A percentile compares a stretch with the other conserved stretches of the same genome.
These are phyloP conservation scores for Panellus pusillus DNA, from an alignment of 768 basidiomycete species.

Conservation along the genomic window DNA sequence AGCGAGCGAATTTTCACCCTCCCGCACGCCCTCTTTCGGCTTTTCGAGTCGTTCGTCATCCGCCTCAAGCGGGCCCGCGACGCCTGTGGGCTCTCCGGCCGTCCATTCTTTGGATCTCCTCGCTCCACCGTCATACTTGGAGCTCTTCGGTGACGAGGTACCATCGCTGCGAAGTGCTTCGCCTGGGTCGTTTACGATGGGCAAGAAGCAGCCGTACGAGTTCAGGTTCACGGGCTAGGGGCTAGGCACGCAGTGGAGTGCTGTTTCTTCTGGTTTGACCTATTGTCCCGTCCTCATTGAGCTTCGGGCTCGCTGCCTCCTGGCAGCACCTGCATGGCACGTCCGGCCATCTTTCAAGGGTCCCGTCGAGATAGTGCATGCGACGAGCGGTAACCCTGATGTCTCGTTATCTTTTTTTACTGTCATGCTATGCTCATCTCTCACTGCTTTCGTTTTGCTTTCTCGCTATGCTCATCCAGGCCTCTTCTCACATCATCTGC, in stretches of 20 bases:
- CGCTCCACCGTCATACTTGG: neutral
- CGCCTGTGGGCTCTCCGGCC: slow-evolving; percentile 10
- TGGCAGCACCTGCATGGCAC: slow-evolving; percentile 7
- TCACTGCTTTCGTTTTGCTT: neutral
- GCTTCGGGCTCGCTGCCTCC: neutral
- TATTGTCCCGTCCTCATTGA: slow-evolving; percentile 7
- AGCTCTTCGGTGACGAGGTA: neutral
- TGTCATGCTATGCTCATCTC: too few species aligned
- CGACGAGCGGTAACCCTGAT: slow-evolving; percentile 11
- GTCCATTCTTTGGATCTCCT: slow-evolving; percentile 10
- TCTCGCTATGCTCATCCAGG: neutral
- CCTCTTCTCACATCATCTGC: neutral
- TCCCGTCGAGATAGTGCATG: slow-evolving; percentile 22
- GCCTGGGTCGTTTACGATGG: too few species aligned
- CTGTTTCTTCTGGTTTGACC: neutral
- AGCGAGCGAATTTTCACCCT: slow-evolving; percentile 10
- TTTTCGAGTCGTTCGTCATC: slow-evolving; percentile 14
- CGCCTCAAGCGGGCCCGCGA: slow-evolving; percentile 16
- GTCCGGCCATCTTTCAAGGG: slow-evolving; percentile 11
- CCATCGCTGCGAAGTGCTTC: neutral
- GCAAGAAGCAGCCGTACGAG: neutral
- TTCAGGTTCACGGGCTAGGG: slow-evolving; percentile 9
- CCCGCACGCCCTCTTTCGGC: slow-evolving; percentile 15
- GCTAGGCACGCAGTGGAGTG: neutral
- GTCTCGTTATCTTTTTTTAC: slow-evolving; percentile 10